A percentile compares a stretch with the other conserved stretches of the same genome.
Evolutionary conservation across 352 stramenopile genomes (phyloP).

Genomic region (Phytophthora foliorum): DNA sequence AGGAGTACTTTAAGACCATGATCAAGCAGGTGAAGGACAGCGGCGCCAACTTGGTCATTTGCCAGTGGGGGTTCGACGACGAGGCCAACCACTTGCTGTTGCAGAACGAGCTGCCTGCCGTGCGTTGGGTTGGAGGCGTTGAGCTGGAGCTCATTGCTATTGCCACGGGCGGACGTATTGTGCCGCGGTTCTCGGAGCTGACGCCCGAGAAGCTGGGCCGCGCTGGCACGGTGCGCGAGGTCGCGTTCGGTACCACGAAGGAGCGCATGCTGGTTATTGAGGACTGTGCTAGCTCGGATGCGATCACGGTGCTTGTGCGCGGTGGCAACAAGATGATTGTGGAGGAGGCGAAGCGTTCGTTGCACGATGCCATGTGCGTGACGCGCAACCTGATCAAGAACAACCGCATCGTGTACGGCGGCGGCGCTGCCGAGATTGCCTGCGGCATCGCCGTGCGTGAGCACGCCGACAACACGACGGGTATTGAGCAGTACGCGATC

Average conservation of each 20-base stretch:
- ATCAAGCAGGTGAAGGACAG: constrained; percentile 99
- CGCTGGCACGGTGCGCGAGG: constrained; percentile 95
- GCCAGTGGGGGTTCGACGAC: constrained; percentile 99
- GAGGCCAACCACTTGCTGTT: constrained; percentile 99
- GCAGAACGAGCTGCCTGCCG: constrained; percentile 97
- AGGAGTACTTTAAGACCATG: constrained; percentile 99
- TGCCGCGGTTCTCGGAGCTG: constrained; percentile 98
- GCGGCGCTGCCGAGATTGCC: constrained; percentile 97
- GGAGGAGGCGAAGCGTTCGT: constrained; percentile 98
- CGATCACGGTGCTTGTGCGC: constrained; percentile 98
- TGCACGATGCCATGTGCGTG: constrained; percentile 99
- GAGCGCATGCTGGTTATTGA: constrained; percentile 99
- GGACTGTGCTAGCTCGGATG: constrained; percentile 98
- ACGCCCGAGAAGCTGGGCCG: constrained; percentile 97
- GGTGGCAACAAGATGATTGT: constrained; percentile 99
- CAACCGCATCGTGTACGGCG: constrained; percentile 99
- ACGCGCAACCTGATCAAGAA: constrained; percentile 99
- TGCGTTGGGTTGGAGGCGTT: constrained; percentile 99
- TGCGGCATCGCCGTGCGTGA: constrained; percentile 96
- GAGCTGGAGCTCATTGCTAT: constrained; percentile 99
- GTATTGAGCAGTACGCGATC: constrained; percentile 98
- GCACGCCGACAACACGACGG: constrained; percentile 84
- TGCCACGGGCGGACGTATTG: constrained; percentile 98
- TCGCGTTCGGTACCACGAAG: constrained; percentile 98
- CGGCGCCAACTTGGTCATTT: constrained; percentile 99